Conservation (phyloP, 768 basidiomycete genomes). For the Podaxis pistillaris region DNA sequence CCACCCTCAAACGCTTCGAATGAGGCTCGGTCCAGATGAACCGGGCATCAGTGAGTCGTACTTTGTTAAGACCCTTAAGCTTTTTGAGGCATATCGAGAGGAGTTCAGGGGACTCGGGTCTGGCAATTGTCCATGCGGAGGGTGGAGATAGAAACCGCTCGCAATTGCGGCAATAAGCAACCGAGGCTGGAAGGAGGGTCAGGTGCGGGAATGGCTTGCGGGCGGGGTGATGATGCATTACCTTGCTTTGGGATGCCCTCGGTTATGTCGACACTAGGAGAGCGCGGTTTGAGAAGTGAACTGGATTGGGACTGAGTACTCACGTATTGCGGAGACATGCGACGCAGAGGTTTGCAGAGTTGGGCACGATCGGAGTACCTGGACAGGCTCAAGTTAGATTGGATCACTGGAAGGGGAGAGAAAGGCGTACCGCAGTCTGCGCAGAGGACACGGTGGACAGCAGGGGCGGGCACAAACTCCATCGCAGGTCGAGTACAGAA, state of each 20-base stretch:
- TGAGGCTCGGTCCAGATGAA: slow-evolving; percentile 99
- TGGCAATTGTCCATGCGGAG: slow-evolving; percentile 69
- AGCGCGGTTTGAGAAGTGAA: background rate
- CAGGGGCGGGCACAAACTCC: slow-evolving; percentile 76
- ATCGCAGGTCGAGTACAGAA: slow-evolving; percentile 34
- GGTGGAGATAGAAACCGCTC: slow-evolving; percentile 95
- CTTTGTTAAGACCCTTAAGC: slow-evolving; percentile 90
- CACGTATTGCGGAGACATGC: slow-evolving; percentile 86
- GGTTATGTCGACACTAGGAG: slow-evolving; percentile 85
- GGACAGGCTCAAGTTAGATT: background rate
- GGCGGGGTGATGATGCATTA: slow-evolving; percentile 26
- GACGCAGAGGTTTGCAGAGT: slow-evolving; percentile 91
- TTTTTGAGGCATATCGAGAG: slow-evolving; percentile 94
- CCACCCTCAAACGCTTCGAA: slow-evolving; percentile 88
- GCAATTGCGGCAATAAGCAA: slow-evolving; percentile 94
- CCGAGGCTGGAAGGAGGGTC: slow-evolving; percentile 53
- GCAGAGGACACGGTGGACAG: slow-evolving; percentile 81
- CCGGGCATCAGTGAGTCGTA: slow-evolving; percentile 95
- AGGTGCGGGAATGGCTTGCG: background rate
- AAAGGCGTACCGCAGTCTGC: slow-evolving; percentile 75
- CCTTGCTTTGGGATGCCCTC: slow-evolving; percentile 97
- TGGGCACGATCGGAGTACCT: slow-evolving; percentile 87
- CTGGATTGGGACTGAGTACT: slow-evolving; percentile 22
- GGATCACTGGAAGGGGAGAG: background rate
- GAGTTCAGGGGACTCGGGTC: slow-evolving; percentile 89